Conservation (phyloP, 176 grass and related monocot species). For the Cymbopogon citratus region DNA sequence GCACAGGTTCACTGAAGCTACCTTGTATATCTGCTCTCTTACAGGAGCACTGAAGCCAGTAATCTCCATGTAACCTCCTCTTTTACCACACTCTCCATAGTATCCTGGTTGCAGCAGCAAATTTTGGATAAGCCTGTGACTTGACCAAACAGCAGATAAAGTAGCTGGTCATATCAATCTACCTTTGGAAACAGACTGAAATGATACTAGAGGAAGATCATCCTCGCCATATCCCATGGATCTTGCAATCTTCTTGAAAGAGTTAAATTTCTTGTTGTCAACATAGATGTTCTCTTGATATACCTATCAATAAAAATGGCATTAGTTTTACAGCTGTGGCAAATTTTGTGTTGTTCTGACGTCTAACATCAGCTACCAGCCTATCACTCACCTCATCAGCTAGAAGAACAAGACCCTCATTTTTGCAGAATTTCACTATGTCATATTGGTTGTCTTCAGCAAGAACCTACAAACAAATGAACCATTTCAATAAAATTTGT, state of each 20-base stretch:
- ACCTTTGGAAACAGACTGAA: slow-evolving; percentile 96
- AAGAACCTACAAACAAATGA: slow-evolving; percentile 65
- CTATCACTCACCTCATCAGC: slow-evolving; percentile 75
- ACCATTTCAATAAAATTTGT: slow-evolving; percentile 3
- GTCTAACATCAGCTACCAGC: not conserved
- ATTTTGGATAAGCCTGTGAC: slow-evolving; percentile 12
- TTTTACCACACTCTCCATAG: slow-evolving; percentile 96
- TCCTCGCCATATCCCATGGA: slow-evolving; percentile 65
- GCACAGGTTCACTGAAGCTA: slow-evolving; percentile 93
- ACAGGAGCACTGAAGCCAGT: slow-evolving; percentile 78
- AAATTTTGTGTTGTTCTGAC: not conserved
- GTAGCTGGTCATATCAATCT: slow-evolving; percentile 11
- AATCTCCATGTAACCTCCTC: slow-evolving; percentile 97
- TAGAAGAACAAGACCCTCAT: slow-evolving; percentile 89
- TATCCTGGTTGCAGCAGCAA: slow-evolving; percentile 54
- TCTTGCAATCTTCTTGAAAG: slow-evolving; percentile 91
- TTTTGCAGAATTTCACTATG: slow-evolving; percentile 89
- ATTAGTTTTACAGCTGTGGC: not conserved
- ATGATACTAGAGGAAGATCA: slow-evolving; percentile 77
- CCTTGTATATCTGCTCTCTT: slow-evolving; percentile 96
- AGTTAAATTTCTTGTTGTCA: slow-evolving; percentile 86
- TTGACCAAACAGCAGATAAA: not conserved
- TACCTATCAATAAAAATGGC: slow-evolving; percentile 47
- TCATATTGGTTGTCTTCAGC: slow-evolving; percentile 71
- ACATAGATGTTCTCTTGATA: slow-evolving; percentile 97